Conservation (phyloP, 257 asterid genomes). For the Penstemon barbatus region DNA sequence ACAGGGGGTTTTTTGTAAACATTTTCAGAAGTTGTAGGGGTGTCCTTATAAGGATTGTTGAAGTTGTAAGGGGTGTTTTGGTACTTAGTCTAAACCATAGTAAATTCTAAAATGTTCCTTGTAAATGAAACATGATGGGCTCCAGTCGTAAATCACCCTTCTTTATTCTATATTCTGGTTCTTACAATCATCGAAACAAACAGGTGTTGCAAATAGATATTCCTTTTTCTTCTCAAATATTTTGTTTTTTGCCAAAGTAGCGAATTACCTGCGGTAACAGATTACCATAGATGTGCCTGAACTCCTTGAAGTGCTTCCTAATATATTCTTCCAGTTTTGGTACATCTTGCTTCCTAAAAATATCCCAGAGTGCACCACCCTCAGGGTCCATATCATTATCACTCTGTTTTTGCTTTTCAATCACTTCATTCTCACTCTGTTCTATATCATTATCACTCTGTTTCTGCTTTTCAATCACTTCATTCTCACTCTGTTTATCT, state of each 20-base stretch:
- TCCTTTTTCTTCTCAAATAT: neutral
- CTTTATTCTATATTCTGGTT: too few relatives aligned
- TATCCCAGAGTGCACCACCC: conserved; percentile 55
- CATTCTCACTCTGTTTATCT: conserved; percentile 3
- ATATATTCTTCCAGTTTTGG: conserved; percentile 51
- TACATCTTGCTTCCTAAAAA: conserved; percentile 53
- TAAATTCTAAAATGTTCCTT: too few relatives aligned
- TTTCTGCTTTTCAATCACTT: neutral
- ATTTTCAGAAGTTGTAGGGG: too few relatives aligned
- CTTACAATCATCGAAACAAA: too few relatives aligned
- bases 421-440: neutral
- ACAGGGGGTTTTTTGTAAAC: too few relatives aligned
- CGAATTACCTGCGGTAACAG: conserved; percentile 38
- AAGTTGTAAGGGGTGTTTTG: too few relatives aligned
- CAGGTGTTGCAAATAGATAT: neutral
- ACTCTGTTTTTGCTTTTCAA: neutral
- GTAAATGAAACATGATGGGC: too few relatives aligned
- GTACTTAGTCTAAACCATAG: too few relatives aligned
- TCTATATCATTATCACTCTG: neutral
- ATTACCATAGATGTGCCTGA: conserved; percentile 37
- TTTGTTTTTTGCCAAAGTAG: neutral
- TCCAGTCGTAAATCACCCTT: too few relatives aligned
- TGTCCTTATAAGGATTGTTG: too few relatives aligned
- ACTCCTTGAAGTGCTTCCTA: conserved; percentile 40
- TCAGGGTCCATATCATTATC: conserved; percentile 16